These are phyloP conservation scores for Apiospora marii DNA, from an alignment of 2,329 filamentous ascomycete genomes.

Conservation along the genomic window DNA sequence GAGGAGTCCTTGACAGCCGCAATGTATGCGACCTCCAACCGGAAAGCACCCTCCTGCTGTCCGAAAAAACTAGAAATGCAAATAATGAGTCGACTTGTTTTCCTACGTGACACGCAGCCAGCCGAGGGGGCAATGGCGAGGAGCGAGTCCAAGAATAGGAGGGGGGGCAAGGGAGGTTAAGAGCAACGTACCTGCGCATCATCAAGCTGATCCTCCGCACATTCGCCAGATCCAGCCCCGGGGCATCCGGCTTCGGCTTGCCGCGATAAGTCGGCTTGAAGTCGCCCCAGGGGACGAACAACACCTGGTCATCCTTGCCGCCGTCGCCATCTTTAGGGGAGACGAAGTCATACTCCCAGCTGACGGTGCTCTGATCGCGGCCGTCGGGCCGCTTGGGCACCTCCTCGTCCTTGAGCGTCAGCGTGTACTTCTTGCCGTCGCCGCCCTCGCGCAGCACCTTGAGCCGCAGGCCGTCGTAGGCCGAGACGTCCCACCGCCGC, in stretches of 20 bases:
- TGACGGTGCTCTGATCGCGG: conserved; percentile 74
- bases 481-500: conserved; percentile 65
- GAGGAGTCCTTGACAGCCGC: conserved; percentile 45
- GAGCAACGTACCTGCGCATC: conserved; percentile 74
- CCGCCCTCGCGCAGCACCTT: conserved; percentile 50
- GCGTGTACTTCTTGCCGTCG: conserved; percentile 74
- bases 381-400: conserved; percentile 66
- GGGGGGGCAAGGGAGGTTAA: background rate
- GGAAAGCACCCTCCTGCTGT: conserved; percentile 73
- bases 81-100: conserved; percentile 34
- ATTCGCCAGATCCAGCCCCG: conserved; percentile 63
- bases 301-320: conserved; percentile 35
- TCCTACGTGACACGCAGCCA: background rate
- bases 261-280: conserved; percentile 80
- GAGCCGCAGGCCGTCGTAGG: conserved; percentile 68
- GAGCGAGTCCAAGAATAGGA: too few species aligned
- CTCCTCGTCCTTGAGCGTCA: conserved; percentile 77
- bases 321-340: conserved; percentile 37
- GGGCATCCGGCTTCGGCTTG: conserved; percentile 65
- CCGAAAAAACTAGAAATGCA: conserved; percentile 71
- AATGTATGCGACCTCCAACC: conserved; percentile 62
- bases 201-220: conserved; percentile 78
- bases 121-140: background rate
- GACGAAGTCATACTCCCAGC: conserved; percentile 76
- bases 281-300: conserved; percentile 69